These are phyloP conservation scores for Suzukiozyma palmioleophila DNA, from an alignment of 1,139 yeast species.

Conservation along the genomic window DNA sequence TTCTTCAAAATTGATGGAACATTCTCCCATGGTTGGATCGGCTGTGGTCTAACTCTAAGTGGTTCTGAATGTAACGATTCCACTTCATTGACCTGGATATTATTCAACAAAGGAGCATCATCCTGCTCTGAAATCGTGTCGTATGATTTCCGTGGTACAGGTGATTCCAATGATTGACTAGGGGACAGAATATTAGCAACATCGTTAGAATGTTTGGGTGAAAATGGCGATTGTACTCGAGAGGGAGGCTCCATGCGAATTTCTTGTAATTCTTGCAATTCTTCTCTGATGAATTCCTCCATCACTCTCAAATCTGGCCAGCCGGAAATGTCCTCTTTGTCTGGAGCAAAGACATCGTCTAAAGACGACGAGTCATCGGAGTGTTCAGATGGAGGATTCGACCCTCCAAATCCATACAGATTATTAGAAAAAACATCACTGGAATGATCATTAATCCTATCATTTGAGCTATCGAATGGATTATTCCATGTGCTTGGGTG, in stretches of 20 bases:
- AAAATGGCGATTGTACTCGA: not conserved
- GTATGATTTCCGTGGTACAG: not conserved
- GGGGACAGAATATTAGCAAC: not conserved
- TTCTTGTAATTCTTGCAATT: slow-evolving; percentile 21
- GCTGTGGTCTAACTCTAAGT: slow-evolving; percentile 64
- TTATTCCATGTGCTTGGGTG: slow-evolving; percentile 16
- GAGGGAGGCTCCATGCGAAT: not conserved
- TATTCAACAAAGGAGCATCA: slow-evolving; percentile 25
- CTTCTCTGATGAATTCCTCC: slow-evolving; percentile 74
- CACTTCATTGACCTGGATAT: slow-evolving; percentile 59
- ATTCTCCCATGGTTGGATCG: slow-evolving; percentile 71
- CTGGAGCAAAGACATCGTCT: slow-evolving; percentile 85
- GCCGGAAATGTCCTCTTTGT: slow-evolving; percentile 14
- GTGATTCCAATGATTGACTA: not conserved
- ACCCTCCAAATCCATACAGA: slow-evolving; percentile 45
- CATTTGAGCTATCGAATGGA: slow-evolving; percentile 10
- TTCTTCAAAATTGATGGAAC: slow-evolving; percentile 28
- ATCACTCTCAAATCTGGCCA: slow-evolving; percentile 86
- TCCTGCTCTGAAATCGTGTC: slow-evolving; percentile 10
- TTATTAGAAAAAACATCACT: slow-evolving; percentile 23
- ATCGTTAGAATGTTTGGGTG: not conserved
- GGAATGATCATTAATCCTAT: slow-evolving; percentile 9
- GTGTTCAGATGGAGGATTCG: slow-evolving; percentile 72
- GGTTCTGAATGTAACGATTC: slow-evolving; percentile 51
- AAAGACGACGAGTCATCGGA: slow-evolving; percentile 69